A percentile compares a stretch with the other conserved stretches of the same genome.
phyloP scores from a whole-genome alignment of 108 stramenopile genomes.

The Cylindrotheca fusiformis region DNA sequence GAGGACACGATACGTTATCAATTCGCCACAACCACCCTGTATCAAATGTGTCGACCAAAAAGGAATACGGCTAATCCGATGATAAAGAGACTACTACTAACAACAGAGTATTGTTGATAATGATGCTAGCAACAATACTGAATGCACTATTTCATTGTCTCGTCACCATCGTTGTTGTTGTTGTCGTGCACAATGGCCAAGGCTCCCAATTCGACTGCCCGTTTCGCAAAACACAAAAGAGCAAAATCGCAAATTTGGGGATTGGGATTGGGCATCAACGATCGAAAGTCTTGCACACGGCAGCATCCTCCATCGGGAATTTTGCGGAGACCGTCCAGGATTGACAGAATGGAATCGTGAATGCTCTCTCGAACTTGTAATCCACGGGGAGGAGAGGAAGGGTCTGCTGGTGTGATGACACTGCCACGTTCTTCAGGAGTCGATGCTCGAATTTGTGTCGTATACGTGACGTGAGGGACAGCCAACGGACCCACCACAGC shows the following conservation, averaged over 20 bases:
- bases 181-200: constrained; percentile 40
- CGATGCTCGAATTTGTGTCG: constrained; percentile 44
- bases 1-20: constrained; percentile 64
- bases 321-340: constrained; percentile 11
- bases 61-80: constrained; percentile 34
- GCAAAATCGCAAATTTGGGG: constrained; percentile 60
- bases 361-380: constrained; percentile 56
- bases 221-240: constrained; percentile 62
- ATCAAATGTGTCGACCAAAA: constrained; percentile 74
- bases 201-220: constrained; percentile 74
- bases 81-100: background rate
- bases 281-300: constrained; percentile 7
- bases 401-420: background rate
- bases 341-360: constrained; percentile 28
- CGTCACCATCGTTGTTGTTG: background rate
- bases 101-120: too few species aligned
- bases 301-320: constrained; percentile 1
- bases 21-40: constrained; percentile 65
- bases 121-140: too few species aligned
- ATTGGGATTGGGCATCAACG: background rate
- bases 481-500: constrained; percentile 47
- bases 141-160: too few species aligned
- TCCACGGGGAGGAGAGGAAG: constrained; percentile 26
- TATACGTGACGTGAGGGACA: constrained; percentile 27
- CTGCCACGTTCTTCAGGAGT: constrained; percentile 48